Base-by-base conservation (phyloP, 2,329 filamentous ascomycete genomes). In the Curvularia spicifera region DNA sequence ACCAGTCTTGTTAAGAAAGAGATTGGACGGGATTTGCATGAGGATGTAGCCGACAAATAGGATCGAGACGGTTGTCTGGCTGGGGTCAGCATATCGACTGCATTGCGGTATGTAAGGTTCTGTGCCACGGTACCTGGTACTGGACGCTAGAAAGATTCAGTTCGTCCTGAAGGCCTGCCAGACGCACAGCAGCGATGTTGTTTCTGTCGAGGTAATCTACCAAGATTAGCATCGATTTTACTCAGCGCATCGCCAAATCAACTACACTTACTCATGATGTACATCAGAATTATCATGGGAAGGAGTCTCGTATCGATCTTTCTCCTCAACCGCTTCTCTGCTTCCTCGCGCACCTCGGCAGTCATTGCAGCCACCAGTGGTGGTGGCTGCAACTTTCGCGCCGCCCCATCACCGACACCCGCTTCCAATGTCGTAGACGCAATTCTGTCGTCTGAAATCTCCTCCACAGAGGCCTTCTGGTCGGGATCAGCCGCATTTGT, bases 221-320 rank as follows among this genome's bases (percentile, higher is more conserved):
- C 1, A 31, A 12, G 2, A 26, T 58, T 10, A 58, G 51, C 15
- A 15, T n/a, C 10, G 3, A 13, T 40, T 1, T 18, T 7, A 13
- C 20, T 31, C 24, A 5, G 8, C 6, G 4, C 12, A 39, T 22
- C 39, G 22, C 12, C 5, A 18, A 8, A 2, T 10, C 43, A 44
- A 24, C 22, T 31, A 29, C 18, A 89, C 74, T 91, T 92, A 77
- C 92, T 91, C 78, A 90, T 74, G 72, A 92, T 90, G 70, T 91
- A 92, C 79, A 92, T 90, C 63, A 91, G 73, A 47, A 92, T 85
- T 56, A 92, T 80, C 76, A 87, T 87, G 0, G 89, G 89, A 66
- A 91, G 79, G 74, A 92, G 59, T 51, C 89, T 83, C 20, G 83
- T 67, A 71, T 93, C 90, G 53, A 93, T 87, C 78, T 91, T 93